These are phyloP conservation scores for Strobilomyces confusus DNA, from an alignment of 768 basidiomycete genomes.

Conservation along the genomic window DNA sequence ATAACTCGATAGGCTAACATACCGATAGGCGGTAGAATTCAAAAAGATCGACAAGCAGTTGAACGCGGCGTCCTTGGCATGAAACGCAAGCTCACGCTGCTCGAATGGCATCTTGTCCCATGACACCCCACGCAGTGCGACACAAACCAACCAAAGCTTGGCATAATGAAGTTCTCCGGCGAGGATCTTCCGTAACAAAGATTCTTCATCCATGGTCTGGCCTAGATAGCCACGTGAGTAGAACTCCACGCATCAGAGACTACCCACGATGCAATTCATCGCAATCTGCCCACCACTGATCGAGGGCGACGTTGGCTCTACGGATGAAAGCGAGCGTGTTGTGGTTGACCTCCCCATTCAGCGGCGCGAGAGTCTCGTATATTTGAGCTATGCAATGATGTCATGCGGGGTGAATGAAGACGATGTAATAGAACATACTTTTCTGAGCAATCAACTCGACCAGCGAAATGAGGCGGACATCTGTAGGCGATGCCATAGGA, in stretches of 20 bases:
- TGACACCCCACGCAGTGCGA: constrained; percentile 83
- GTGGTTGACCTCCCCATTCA: constrained; percentile 83
- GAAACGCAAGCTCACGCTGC: constrained; percentile 91
- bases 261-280: constrained; percentile 73
- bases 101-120: constrained; percentile 98
- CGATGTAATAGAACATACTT: constrained; percentile 47
- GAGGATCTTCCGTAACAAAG: constrained; percentile 81
- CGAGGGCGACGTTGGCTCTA: constrained; percentile 79
- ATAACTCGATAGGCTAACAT: constrained; percentile 16
- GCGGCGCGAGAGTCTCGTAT: constrained; percentile 81
- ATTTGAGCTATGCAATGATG: constrained; percentile 66
- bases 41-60: constrained; percentile 83
- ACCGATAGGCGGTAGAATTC: constrained; percentile 78
- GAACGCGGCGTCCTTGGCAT: constrained; percentile 90
- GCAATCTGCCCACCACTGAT: constrained; percentile 90
- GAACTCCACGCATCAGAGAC: not conserved
- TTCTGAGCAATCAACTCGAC: constrained; percentile 91
- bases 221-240: constrained; percentile 38
- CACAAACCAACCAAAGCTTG: constrained; percentile 92
- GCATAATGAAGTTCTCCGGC: constrained; percentile 88
- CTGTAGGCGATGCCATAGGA: constrained; percentile 85
- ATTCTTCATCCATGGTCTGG: constrained; percentile 79
- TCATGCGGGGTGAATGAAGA: constrained; percentile 1
- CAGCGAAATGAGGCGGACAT: constrained; percentile 81
- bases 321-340: constrained; percentile 84